phyloP scores from a whole-genome alignment of 345 rosid species.

The Gossypium ekmanianum region DNA sequence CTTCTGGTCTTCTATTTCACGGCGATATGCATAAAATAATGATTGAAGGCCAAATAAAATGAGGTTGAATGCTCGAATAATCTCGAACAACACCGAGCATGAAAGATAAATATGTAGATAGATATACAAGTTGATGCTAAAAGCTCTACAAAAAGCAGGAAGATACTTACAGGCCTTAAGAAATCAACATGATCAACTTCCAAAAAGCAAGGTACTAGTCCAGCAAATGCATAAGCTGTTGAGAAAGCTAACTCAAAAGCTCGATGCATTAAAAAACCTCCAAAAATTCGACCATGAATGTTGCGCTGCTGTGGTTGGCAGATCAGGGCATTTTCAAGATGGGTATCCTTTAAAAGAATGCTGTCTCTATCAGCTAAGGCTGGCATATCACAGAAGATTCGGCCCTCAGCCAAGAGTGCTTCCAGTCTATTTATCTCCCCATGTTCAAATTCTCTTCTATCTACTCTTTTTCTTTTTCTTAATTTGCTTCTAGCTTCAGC shows the following conservation, averaged over 20 bases:
- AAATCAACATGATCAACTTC: constrained; percentile 94
- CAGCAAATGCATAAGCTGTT: constrained; percentile 82
- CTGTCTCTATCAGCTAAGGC: constrained; percentile 87
- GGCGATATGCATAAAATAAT: neutral
- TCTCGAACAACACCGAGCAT: neutral
- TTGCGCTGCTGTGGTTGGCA: constrained; percentile 92
- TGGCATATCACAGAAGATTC: constrained; percentile 80
- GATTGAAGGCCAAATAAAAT: neutral
- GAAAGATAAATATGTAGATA: neutral
- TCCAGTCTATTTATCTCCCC: constrained; percentile 48
- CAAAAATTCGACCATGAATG: constrained; percentile 81
- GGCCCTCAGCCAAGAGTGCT: constrained; percentile 70
- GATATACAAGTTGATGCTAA: neutral
- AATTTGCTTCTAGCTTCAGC: constrained; percentile 73
- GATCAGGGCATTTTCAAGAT: constrained; percentile 64
- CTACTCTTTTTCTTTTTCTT: constrained; percentile 52
- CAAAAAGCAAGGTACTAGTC: constrained; percentile 63
- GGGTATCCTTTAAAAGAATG: constrained; percentile 66
- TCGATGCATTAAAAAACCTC: constrained; percentile 81
- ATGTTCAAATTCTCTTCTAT: constrained; percentile 29
- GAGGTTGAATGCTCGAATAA: neutral
- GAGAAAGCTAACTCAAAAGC: constrained; percentile 87
- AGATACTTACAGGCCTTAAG: constrained; percentile 65
- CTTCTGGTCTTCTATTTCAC: neutral
- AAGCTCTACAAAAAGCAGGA: neutral